Conservation (phyloP, 1,284 basidiomycete genomes). For the Trametes pubescens region DNA sequence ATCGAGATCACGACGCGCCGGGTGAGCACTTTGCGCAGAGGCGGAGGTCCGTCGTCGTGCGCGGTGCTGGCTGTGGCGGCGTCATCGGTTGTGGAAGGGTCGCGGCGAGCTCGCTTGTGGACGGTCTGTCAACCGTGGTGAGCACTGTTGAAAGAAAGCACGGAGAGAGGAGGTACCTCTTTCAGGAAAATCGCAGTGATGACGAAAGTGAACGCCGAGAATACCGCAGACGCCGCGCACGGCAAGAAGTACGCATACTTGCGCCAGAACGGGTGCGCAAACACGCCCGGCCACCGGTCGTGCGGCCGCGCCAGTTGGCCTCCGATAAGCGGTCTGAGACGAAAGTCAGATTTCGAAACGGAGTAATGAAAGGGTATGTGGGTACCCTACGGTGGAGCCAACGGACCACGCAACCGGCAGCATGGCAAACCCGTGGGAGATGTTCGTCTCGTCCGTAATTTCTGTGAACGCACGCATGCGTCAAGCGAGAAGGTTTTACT, state of each 20-base stretch:
- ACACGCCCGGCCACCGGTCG: constrained; percentile 54
- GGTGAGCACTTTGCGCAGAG: constrained; percentile 54
- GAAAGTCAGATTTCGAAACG: neutral
- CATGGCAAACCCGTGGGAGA: constrained; percentile 57
- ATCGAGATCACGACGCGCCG: constrained; percentile 65
- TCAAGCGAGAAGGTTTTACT: constrained; percentile 33
- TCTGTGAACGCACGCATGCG: constrained; percentile 38
- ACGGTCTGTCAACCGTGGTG: constrained; percentile 35
- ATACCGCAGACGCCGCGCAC: constrained; percentile 50
- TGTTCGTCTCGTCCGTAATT: constrained; percentile 59
- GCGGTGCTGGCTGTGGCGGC: neutral
- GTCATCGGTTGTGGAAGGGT: constrained; percentile 1
- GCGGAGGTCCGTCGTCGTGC: constrained; percentile 26
- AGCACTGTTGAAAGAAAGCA: neutral
- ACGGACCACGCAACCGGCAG: constrained; percentile 57
- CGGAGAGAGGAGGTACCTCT: constrained; percentile 51
- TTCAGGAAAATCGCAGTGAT: constrained; percentile 52
- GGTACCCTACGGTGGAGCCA: constrained; percentile 55
- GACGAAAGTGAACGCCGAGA: constrained; percentile 48
- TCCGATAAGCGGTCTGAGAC: constrained; percentile 55
- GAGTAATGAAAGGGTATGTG: neutral
- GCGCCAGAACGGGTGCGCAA: constrained; percentile 56
- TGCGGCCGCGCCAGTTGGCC: constrained; percentile 57
- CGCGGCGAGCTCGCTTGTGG: constrained; percentile 21
- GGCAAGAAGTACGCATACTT: constrained; percentile 65